phyloP scores from a whole-genome alignment of 2,329 filamentous ascomycete species.

The Aspergillus spinulosporus region DNA sequence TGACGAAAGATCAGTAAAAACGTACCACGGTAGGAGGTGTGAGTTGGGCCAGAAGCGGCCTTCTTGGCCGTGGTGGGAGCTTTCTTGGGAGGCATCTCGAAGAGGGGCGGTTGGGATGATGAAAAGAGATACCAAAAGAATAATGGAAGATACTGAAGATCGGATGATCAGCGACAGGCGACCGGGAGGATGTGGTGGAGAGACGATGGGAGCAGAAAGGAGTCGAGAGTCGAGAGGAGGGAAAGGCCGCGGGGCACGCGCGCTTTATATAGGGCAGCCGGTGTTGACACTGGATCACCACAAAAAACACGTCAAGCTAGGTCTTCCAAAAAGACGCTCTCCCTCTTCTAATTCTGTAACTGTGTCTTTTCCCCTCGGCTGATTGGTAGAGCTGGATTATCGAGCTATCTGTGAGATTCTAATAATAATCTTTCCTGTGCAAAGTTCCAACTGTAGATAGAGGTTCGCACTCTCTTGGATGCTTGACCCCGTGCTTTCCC shows the following conservation, averaged over 20 bases:
- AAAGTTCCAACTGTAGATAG: neutral
- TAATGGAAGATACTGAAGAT: slow-evolving; percentile 15
- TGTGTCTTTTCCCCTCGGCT: slow-evolving; percentile 16
- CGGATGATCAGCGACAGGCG: slow-evolving; percentile 16
- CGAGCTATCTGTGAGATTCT: slow-evolving; percentile 6
- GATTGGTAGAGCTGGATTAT: slow-evolving; percentile 13
- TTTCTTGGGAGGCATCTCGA: slow-evolving; percentile 68
- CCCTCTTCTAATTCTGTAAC: slow-evolving; percentile 9
- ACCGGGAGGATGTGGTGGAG: slow-evolving; percentile 19
- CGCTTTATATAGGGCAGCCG: slow-evolving; percentile 46
- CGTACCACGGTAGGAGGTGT: slow-evolving; percentile 68
- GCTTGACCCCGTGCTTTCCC: too few species aligned
- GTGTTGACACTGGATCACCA: slow-evolving; percentile 45
- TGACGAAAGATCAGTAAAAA: slow-evolving; percentile 46
- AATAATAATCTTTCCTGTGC: neutral
- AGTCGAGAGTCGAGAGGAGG: slow-evolving; percentile 36
- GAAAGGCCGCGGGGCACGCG: slow-evolving; percentile 44
- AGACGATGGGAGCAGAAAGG: slow-evolving; percentile 23
- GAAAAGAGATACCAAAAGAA: slow-evolving; percentile 15
- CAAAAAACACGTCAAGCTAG: slow-evolving; percentile 25
- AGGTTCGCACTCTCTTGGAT: too few species aligned
- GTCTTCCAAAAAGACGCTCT: slow-evolving; percentile 14
- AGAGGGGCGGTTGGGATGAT: slow-evolving; percentile 19
- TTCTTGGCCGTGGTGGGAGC: slow-evolving; percentile 58
- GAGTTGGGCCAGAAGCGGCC: slow-evolving; percentile 50